Evolutionary conservation across 352 stramenopile species (phyloP), one percentile per base, ranked within the genome.

Genomic region (Halophytophthora batemanensis): DNA sequence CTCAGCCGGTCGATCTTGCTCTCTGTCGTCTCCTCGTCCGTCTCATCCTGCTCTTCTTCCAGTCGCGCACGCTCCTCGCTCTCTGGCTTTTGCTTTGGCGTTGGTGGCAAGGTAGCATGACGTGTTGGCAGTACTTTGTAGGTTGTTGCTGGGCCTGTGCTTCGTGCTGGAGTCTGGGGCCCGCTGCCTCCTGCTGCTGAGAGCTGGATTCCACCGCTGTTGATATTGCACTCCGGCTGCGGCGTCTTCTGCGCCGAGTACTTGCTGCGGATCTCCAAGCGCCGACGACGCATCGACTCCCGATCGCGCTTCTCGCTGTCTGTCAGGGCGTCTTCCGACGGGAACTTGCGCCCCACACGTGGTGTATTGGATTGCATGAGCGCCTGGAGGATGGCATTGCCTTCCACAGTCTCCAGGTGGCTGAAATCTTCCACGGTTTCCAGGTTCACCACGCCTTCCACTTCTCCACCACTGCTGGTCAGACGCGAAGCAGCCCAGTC

Each of bases 381-480:
- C 28, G 68, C 64, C 14, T 77, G 50, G 7, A 87, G 31, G 40
- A 90, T 90, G 25, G 65, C 74, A 21, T 75, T 64, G n/a, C 79
- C 79, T 40, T 90, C 79, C 10, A 90, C 66, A 6, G 71, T 85
- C 56, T 87, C 80, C 0, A 87, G 54, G 1, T 44, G 41, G 1
- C 61, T 61, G 8, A 80, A 63, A 12, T 79, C 61, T 14, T 47
- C 35, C 15, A 82, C 54, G 7, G 56, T 41, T 12, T 65, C 54
- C 23, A 87, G 51, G 43, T 87, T 71, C n/a, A 86, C 66, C 15
- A 81, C 61, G 2, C 50, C 69, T 22, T 78, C 64, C 4, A 63
- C n/a, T n/a, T n/a, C 60, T 19, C 33, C 50, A 21, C 45, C 39
- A 41, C 17, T 38, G 34, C n/a, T 51, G 15, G 41, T 49, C 49